Base-by-base conservation (phyloP, 148 eudicot genomes). In the Diospyros lotus region DNA sequence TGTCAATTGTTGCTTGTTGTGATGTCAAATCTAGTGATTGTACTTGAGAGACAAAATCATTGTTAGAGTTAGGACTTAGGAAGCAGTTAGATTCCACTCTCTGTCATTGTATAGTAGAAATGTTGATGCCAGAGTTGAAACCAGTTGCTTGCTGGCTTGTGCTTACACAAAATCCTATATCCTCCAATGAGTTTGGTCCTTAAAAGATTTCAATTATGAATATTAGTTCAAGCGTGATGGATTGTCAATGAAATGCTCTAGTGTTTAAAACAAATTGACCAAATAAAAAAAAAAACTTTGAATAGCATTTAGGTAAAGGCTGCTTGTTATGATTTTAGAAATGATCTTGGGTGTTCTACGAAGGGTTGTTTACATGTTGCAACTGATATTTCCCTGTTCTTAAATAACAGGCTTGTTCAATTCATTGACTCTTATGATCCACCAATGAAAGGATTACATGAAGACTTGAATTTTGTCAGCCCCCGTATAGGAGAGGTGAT, bases 401-500 rank as follows among this genome's bases (percentile, higher is more conserved):
- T 72, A 62, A 78, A 66, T 84, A 58, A 80, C 90, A 94, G 98
- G 86, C 81, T 94, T 81, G 91, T 94, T 82, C 98, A 92, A 63
- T 94, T 89, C 77, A 86, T 94, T 61, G 98, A 94, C 79, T 87
- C 98, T 12, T 94, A 91, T 79, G 98, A 94, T 85, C 93, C 97
- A 73, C 95, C 97, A 58, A 76, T 96, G 76, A 96, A 91, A 78
- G 99, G 99, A 79, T 87, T 96, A 72, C 98, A 93, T 67, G 99
- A 91, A 83, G 99, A 96, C 80, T 83, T 96, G 72, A 93, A 89
- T 84, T 96, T 96, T 84, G 98, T 96, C 80, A 96, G 99, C 82
- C 99, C 99, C 83, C 91, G 99, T 71, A 91, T 96, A 79, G 99
- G 99, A 84, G 99, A 96, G 99, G 99, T 95, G 13, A 75, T 61